phyloP scores from a whole-genome alignment of 371 early-diverging fungal species.

The Mortierella sp. region DNA sequence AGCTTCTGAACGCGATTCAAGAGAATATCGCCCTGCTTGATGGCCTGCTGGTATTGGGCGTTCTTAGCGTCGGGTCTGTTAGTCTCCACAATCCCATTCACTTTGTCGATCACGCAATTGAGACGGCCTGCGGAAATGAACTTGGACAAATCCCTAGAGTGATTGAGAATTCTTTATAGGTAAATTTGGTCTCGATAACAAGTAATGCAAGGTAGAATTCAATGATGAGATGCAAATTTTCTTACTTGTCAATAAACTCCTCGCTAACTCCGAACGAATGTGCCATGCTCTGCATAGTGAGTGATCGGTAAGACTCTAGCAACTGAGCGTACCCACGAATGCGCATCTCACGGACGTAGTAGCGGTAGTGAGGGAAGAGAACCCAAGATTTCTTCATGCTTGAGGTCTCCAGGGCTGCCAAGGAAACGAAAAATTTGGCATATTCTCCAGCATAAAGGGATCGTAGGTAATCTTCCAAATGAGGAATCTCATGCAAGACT shows the following conservation, averaged over 20 bases:
- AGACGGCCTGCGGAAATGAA: conserved; percentile 98
- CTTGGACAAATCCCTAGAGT: conserved; percentile 87
- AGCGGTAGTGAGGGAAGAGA: conserved; percentile 87
- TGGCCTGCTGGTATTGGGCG: conserved; percentile 94
- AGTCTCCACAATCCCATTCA: conserved; percentile 97
- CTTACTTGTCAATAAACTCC: conserved; percentile 94
- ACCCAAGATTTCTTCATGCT: conserved; percentile 72
- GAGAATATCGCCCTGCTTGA: conserved; percentile 97
- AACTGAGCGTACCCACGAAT: conserved; percentile 98
- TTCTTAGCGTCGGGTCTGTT: conserved; percentile 97
- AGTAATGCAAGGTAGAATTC: background rate
- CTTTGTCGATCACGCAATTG: conserved; percentile 99
- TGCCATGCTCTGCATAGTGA: conserved; percentile 98
- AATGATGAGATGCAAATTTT: background rate
- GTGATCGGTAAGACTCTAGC: conserved; percentile 96
- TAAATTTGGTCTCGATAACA: conserved; percentile 4
- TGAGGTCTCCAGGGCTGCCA: conserved; percentile 78
- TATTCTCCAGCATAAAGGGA: conserved; percentile 97
- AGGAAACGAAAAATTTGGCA: conserved; percentile 84
- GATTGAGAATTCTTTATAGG: background rate
- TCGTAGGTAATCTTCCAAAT: conserved; percentile 85
- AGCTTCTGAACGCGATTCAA: conserved; percentile 97
- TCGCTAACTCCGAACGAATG: conserved; percentile 96
- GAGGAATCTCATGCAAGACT: conserved; percentile 90
- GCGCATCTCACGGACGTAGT: conserved; percentile 98